phyloP scores from a whole-genome alignment of 2,329 filamentous ascomycete genomes.

The Penicillium sp. region DNA sequence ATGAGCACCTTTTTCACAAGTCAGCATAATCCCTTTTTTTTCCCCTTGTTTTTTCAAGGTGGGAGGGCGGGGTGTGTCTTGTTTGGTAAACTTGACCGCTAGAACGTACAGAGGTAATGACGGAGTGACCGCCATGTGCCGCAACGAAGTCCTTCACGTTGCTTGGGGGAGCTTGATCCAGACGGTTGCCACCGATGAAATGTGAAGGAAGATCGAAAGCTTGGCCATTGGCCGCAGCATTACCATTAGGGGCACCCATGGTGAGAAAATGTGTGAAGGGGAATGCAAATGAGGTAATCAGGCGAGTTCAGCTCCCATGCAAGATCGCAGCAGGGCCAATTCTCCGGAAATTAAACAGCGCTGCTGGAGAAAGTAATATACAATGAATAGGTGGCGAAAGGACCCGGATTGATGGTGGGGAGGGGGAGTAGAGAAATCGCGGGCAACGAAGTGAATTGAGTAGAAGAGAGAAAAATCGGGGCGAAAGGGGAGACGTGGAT shows the following conservation, averaged over 20 bases:
- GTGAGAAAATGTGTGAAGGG: constrained; percentile 22
- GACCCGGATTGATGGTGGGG: constrained; percentile 8
- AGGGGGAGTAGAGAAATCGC: not conserved
- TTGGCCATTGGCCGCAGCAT: constrained; percentile 53
- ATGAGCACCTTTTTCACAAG: constrained; percentile 78
- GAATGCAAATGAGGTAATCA: constrained; percentile 24
- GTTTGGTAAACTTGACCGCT: too few relatives aligned
- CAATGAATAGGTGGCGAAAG: constrained; percentile 21
- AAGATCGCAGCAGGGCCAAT: constrained; percentile 20
- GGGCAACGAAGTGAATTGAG: constrained; percentile 2
- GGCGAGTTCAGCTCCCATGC: constrained; percentile 30
- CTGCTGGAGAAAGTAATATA: constrained; percentile 27
- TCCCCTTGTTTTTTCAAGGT: too few relatives aligned
- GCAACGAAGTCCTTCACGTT: constrained; percentile 97
- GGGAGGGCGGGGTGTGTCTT: too few relatives aligned
- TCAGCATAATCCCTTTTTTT: not conserved
- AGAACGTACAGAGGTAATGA: constrained; percentile 93
- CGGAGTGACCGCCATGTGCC: constrained; percentile 87
- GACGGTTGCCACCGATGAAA: constrained; percentile 93
- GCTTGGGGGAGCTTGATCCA: constrained; percentile 79
- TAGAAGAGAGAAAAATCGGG: constrained; percentile 3
- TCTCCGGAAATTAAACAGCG: constrained; percentile 18
- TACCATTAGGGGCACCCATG: constrained; percentile 47
- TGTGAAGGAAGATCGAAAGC: constrained; percentile 79
- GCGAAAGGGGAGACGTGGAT: constrained; percentile 2